phyloP scores from a whole-genome alignment of 768 basidiomycete species.

The Heimioporus sp. region DNA sequence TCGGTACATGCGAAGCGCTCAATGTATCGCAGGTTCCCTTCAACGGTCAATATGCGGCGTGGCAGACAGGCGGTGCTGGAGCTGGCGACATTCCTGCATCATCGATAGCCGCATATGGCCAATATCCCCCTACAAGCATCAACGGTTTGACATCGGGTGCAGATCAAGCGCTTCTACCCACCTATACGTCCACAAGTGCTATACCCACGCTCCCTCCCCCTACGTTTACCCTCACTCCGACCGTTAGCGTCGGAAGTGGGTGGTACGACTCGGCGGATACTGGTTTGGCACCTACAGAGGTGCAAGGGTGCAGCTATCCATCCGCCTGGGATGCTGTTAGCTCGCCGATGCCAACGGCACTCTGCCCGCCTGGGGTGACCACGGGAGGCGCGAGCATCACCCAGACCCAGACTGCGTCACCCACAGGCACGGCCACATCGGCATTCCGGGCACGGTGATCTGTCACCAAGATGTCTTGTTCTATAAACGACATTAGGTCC shows the following conservation, averaged over 20 bases:
- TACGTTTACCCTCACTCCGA: slow-evolving; percentile 45
- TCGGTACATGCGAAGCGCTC: slow-evolving; percentile 63
- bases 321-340: slow-evolving; percentile 60
- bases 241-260: slow-evolving; percentile 48
- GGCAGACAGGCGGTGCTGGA: slow-evolving; percentile 68
- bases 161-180: slow-evolving; percentile 44
- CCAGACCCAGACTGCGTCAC: slow-evolving; percentile 1
- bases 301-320: slow-evolving; percentile 65
- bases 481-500: no score
- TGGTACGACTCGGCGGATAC: slow-evolving; percentile 59
- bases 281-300: slow-evolving; percentile 50
- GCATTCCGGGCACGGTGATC: slow-evolving; percentile 8
- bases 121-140: slow-evolving; percentile 56
- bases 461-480: no score
- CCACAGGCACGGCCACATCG: background rate
- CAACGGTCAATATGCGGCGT: slow-evolving; percentile 52
- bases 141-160: slow-evolving; percentile 41
- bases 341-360: slow-evolving; percentile 44
- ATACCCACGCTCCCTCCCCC: slow-evolving; percentile 56
- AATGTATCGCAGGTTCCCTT: slow-evolving; percentile 46
- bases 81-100: slow-evolving; percentile 46
- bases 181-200: slow-evolving; percentile 61
- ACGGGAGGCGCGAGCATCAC: background rate
- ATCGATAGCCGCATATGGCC: slow-evolving; percentile 40
- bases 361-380: slow-evolving; percentile 31